phyloP scores from a whole-genome alignment of 768 basidiomycete genomes.

The Lentinula guzmanii region DNA sequence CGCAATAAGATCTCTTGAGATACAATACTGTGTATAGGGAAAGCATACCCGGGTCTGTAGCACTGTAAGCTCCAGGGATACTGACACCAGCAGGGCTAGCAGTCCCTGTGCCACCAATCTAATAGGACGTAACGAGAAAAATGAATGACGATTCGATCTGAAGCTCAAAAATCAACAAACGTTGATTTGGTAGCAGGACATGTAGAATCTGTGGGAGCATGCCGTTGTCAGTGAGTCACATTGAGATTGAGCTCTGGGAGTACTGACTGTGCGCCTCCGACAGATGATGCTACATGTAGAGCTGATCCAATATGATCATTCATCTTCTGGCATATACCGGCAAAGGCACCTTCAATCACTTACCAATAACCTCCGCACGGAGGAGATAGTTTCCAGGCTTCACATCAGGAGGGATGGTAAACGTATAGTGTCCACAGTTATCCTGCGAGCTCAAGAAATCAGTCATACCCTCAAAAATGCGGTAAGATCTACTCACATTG shows the following conservation, averaged over 20 bases:
- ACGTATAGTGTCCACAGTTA: conserved; percentile 50
- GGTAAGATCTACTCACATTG: conserved; percentile 15
- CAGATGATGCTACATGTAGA: conserved; percentile 33
- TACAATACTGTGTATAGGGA: conserved; percentile 12
- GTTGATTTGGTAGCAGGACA: conserved; percentile 40
- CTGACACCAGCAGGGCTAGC: conserved; percentile 27
- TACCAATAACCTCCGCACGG: conserved; percentile 42
- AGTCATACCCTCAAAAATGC: not conserved
- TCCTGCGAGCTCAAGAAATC: conserved; percentile 20
- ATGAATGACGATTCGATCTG: not conserved
- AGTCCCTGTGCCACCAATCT: conserved; percentile 21
- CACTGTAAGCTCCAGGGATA: conserved; percentile 31
- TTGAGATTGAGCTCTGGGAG: not conserved
- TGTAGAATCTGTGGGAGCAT: conserved; percentile 26
- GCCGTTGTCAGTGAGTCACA: not conserved
- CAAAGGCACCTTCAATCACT: conserved; percentile 7
- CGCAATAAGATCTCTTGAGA: not conserved
- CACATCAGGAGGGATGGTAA: conserved; percentile 36
- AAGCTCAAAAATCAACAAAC: conserved; percentile 8
- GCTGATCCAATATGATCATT: conserved; percentile 16
- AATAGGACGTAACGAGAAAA: not conserved
- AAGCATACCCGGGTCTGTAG: conserved; percentile 24
- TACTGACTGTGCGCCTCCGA: conserved; percentile 32
- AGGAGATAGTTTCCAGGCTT: conserved; percentile 40
- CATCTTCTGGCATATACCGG: not conserved